Percentiles rank a stretch among this genome's conserved stretches.
Conservation (phyloP, 2,329 filamentous ascomycete species). For the Thelonectria discophora region DNA sequence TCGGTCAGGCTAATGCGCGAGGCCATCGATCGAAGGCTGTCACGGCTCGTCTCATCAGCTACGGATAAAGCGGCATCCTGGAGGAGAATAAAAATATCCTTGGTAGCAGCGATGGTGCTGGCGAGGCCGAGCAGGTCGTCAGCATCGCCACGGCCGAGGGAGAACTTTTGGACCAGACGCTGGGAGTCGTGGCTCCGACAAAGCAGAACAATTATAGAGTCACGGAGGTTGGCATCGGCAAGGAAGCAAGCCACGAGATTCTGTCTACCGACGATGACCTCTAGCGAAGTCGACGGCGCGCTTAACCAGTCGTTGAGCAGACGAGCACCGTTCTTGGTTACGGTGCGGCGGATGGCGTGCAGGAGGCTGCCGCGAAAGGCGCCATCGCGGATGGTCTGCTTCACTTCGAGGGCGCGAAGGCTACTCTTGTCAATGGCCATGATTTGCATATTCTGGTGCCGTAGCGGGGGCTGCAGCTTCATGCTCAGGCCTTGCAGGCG, state of each 20-base stretch:
- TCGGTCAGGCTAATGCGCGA: constrained; percentile 71
- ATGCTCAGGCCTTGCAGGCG: constrained; percentile 80
- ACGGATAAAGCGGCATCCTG: constrained; percentile 34
- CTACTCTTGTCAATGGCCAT: constrained; percentile 95
- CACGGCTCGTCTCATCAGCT: constrained; percentile 21
- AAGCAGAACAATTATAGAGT: constrained; percentile 74
- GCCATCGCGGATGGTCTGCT: constrained; percentile 84
- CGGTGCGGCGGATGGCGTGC: constrained; percentile 87
- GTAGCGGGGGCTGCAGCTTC: constrained; percentile 83
- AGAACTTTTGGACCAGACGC: constrained; percentile 92
- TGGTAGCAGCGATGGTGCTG: constrained; percentile 79
- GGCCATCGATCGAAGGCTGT: constrained; percentile 57
- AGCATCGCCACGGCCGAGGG: constrained; percentile 87
- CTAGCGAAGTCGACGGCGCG: constrained; percentile 87
- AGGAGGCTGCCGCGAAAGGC: constrained; percentile 83
- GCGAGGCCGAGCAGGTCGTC: constrained; percentile 89
- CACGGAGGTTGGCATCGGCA: constrained; percentile 70
- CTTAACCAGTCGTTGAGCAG: constrained; percentile 86
- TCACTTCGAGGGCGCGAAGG: constrained; percentile 87
- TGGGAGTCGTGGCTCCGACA: constrained; percentile 84
- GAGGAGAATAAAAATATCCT: constrained; percentile 67
- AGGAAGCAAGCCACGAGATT: constrained; percentile 84
- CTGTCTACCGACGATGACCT: constrained; percentile 79
- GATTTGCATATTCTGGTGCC: constrained; percentile 76
- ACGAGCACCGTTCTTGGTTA: constrained; percentile 89